A percentile compares a stretch with the other conserved stretches of the same genome.
phyloP scores from a whole-genome alignment of 1,284 basidiomycete species.

The Puccinia hordei region DNA sequence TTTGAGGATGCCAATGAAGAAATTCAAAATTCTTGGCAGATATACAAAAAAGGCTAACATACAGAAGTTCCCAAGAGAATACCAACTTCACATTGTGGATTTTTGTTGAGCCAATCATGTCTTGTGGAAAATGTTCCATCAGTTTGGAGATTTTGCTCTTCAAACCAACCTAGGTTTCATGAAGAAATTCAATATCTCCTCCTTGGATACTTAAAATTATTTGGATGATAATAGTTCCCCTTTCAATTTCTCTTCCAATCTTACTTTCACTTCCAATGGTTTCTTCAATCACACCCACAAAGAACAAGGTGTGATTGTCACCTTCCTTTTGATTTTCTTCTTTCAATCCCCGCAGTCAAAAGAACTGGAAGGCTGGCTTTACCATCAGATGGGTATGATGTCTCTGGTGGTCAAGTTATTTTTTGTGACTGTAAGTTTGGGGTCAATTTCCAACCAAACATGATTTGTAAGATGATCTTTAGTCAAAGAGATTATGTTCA shows the following conservation, averaged over 20 bases:
- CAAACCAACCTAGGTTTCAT: background rate
- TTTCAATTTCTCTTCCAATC: background rate
- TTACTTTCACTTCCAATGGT: background rate
- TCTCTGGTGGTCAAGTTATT: background rate
- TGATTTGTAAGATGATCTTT: background rate
- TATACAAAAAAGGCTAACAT: background rate
- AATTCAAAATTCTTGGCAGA: background rate
- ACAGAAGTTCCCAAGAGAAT: background rate
- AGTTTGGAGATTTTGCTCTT: background rate
- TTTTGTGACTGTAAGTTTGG: constrained; percentile 6
- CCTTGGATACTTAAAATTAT: background rate
- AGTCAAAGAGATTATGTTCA: background rate
- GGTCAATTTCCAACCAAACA: background rate
- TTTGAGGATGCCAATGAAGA: background rate
- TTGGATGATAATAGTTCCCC: background rate
- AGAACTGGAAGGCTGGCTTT: background rate
- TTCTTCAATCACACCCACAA: background rate
- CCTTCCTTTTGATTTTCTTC: background rate
- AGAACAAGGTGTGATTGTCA: background rate
- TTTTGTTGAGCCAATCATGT: background rate
- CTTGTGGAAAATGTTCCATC: background rate
- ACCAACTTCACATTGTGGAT: background rate
- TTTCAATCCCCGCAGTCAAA: background rate
- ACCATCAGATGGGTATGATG: background rate
- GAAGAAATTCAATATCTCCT: background rate